These are phyloP conservation scores for Gaeumannomyces sp. DNA, from an alignment of 2,329 filamentous ascomycete species.

Conservation along the genomic window DNA sequence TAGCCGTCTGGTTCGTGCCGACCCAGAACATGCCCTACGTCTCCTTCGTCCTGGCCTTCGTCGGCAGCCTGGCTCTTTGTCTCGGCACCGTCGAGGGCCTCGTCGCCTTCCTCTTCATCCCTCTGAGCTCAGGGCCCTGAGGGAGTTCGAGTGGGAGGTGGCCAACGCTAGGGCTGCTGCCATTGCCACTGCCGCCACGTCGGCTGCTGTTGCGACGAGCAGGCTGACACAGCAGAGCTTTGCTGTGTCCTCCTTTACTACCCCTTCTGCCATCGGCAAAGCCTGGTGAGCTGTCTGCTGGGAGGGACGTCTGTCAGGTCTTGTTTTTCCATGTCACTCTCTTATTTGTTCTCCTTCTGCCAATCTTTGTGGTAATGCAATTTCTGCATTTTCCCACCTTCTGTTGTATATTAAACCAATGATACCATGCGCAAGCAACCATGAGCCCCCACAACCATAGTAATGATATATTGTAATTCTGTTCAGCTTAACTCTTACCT, in stretches of 20 bases:
- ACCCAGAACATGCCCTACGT: conserved; percentile 60
- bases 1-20: conserved; percentile 76
- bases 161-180: conserved; percentile 53
- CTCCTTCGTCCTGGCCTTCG: conserved; percentile 70
- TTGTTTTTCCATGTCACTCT: not conserved
- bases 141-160: conserved; percentile 94
- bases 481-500: not conserved
- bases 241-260: conserved; percentile 2
- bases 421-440: not conserved
- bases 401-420: conserved; percentile 1
- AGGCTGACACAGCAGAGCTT: conserved; percentile 6
- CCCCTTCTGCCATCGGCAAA: conserved; percentile 2
- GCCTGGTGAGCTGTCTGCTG: not conserved
- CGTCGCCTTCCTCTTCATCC: conserved; percentile 81
- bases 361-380: not conserved
- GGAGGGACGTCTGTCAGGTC: not conserved
- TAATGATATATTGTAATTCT: conserved; percentile 3
- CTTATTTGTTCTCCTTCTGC: not conserved
- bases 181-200: conserved; percentile 18
- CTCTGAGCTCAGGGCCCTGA: conserved; percentile 72
- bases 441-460: not conserved
- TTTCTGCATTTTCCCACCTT: not conserved
- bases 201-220: conserved; percentile 2
- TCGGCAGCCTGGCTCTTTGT: conserved; percentile 71
- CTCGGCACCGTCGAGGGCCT: conserved; percentile 78